phyloP scores from a whole-genome alignment of 495 filamentous ascomycete genomes.

The Beverwykella pulmonaria region DNA sequence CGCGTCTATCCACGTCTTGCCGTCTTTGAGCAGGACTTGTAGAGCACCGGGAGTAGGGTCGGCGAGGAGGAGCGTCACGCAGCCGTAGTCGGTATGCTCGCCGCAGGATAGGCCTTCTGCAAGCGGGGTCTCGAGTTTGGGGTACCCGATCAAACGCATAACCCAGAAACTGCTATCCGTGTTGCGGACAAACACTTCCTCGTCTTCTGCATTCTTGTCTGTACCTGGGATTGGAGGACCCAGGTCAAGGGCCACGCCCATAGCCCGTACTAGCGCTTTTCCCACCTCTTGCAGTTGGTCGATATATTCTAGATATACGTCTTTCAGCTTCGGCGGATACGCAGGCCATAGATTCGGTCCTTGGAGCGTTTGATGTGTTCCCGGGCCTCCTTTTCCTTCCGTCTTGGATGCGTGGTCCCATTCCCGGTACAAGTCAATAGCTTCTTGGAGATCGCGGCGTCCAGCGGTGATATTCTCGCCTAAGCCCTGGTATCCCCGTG shows the following conservation, averaged over 20 bases:
- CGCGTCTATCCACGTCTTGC: constrained; percentile 44
- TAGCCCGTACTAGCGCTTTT: constrained; percentile 36
- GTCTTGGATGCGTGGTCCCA: constrained; percentile 13
- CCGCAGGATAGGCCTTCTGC: constrained; percentile 36
- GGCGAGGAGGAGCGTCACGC: constrained; percentile 46
- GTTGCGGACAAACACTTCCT: constrained; percentile 35
- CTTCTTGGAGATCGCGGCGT: constrained; percentile 39
- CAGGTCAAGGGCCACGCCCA: constrained; percentile 39
- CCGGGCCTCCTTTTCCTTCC: neutral
- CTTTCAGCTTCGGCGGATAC: constrained; percentile 29
- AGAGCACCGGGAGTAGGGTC: constrained; percentile 45
- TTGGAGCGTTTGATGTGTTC: constrained; percentile 31
- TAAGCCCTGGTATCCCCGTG: constrained; percentile 43
- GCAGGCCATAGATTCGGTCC: constrained; percentile 44
- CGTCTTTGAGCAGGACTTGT: constrained; percentile 42
- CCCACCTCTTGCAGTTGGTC: constrained; percentile 29
- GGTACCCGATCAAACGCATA: constrained; percentile 44
- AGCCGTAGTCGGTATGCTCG: constrained; percentile 48
- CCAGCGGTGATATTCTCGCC: constrained; percentile 43
- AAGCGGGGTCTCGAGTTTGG: constrained; percentile 14
- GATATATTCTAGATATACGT: constrained; percentile 38
- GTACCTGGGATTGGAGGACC: neutral
- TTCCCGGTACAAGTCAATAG: constrained; percentile 43
- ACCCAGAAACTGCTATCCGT: constrained; percentile 41
- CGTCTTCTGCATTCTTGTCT: constrained; percentile 24